Base-by-base conservation (phyloP, 768 basidiomycete species). In the Rhodotorula diobovata region DNA sequence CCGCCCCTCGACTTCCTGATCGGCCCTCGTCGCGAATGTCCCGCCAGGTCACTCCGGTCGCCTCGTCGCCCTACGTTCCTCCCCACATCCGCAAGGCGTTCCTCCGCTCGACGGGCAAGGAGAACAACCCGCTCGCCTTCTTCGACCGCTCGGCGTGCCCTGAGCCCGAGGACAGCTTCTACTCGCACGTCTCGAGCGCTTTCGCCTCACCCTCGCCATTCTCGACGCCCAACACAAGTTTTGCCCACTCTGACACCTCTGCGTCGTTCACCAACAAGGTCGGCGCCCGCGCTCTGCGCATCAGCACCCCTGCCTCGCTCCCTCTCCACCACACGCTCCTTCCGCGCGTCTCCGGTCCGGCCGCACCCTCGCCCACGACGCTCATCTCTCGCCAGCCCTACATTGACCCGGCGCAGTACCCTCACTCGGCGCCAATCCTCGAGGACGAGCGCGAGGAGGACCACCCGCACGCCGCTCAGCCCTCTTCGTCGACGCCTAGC, bases 161-260 rank as follows among this genome's bases (percentile, higher is more conserved):
- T 14, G 62, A 63, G 32, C 21, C 57, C n/a, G 71, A 71, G 30
- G 70, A 71, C 61, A 63, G 57, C 61, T 72, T 64, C 39, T 67
- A 67, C 70, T 58, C 64, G 32, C 54, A 50, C 56, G 15, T 59
- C 51, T 57, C 60, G 18, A 14, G 18, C 45, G 14, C n/a, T n/a
- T 57, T 39, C n/a, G 20, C 2, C 53, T 54, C 62, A 39, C 50
- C 21, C 20, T 25, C 62, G 20, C n/a, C 39, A 6, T 32, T 30
- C 62, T 53, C 51, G n/a, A 41, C 69, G 58, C 64, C 60, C 25
- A 35, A 48, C 34, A 35, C 67, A 46, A 68, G 67, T 41, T 53
- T 50, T 54, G 15, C 28, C 39, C 21, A 48, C 23, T 25, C 41
- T 15, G 20, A 53, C 28, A 30, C 54, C 57, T 16, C 48, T 30